Percentiles rank a stretch among this genome's conserved stretches.
phyloP scores from a whole-genome alignment of 2,329 filamentous ascomycete genomes.

The Thyridium curvatum region DNA sequence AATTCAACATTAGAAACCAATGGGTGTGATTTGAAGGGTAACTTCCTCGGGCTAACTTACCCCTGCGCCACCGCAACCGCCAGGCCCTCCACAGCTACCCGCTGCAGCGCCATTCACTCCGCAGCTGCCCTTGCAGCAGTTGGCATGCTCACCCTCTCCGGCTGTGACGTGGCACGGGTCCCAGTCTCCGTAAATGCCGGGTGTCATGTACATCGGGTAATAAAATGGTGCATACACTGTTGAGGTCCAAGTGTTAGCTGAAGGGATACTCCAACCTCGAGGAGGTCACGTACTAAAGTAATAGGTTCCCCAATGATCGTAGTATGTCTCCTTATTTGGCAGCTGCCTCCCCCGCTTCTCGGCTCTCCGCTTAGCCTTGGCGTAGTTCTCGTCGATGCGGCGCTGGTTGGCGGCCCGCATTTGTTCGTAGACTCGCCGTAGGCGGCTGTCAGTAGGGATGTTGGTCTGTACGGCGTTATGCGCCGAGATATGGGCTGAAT shows the following conservation, averaged over 20 bases:
- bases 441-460: conserved; percentile 7
- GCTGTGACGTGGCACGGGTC: conserved; percentile 26
- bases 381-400: conserved; percentile 49
- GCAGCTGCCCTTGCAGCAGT: conserved; percentile 43
- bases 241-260: background rate
- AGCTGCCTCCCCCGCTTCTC: conserved; percentile 40
- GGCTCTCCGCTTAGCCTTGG: conserved; percentile 42
- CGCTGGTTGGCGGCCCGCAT: conserved; percentile 24
- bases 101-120: conserved; percentile 32
- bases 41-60: too few relatives aligned
- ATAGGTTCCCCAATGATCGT: conserved; percentile 46
- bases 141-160: conserved; percentile 29
- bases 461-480: conserved; percentile 57
- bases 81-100: conserved; percentile 36
- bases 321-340: conserved; percentile 40
- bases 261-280: too few relatives aligned
- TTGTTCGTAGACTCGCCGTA: conserved; percentile 12
- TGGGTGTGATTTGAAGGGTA: too few relatives aligned
- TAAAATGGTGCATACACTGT: conserved; percentile 38
- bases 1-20: too few relatives aligned
- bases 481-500: conserved; percentile 63
- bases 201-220: conserved; percentile 33
- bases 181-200: conserved; percentile 38
- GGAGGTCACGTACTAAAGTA: conserved; percentile 26
- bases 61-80: conserved; percentile 21